These are phyloP conservation scores for Colletotrichum lini DNA, from an alignment of 2,329 filamentous ascomycete species.

Conservation along the genomic window DNA sequence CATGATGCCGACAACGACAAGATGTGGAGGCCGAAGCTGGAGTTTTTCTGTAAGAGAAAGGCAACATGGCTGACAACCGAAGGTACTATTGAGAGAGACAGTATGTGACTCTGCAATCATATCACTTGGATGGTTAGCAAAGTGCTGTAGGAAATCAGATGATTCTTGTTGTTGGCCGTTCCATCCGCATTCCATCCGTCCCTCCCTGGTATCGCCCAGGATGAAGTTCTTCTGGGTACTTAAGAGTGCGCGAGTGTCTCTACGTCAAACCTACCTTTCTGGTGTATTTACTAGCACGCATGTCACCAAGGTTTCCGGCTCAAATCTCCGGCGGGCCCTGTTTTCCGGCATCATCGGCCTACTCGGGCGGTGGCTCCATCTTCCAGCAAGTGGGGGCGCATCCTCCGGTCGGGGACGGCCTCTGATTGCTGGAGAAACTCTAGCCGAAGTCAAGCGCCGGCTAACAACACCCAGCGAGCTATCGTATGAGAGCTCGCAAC, in stretches of 20 bases:
- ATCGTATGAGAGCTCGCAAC: neutral
- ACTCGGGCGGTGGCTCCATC: neutral
- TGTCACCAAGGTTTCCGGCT: neutral
- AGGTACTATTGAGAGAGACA: neutral
- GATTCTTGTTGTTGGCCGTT: neutral
- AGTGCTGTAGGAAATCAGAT: too few relatives aligned
- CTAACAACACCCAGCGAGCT: slow-evolving; percentile 4
- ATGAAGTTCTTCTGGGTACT: neutral
- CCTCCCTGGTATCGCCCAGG: neutral
- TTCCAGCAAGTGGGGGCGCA: neutral
- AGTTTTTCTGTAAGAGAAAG: slow-evolving; percentile 12
- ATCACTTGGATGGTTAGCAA: neutral
- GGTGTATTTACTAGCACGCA: neutral
- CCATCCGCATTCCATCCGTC: neutral
- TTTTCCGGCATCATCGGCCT: neutral
- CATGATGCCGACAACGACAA: neutral
- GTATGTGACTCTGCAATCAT: neutral
- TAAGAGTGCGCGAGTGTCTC: neutral
- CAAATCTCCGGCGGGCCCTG: neutral
- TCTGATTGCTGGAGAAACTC: slow-evolving; percentile 43
- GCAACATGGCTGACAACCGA: slow-evolving; percentile 5
- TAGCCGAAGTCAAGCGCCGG: slow-evolving; percentile 4
- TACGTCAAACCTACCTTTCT: neutral
- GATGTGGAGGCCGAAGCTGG: slow-evolving; percentile 1
- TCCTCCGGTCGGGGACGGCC: slow-evolving; percentile 1